Base-by-base conservation (phyloP, 805 yeast species). In the Ogataea nonfermentans region DNA sequence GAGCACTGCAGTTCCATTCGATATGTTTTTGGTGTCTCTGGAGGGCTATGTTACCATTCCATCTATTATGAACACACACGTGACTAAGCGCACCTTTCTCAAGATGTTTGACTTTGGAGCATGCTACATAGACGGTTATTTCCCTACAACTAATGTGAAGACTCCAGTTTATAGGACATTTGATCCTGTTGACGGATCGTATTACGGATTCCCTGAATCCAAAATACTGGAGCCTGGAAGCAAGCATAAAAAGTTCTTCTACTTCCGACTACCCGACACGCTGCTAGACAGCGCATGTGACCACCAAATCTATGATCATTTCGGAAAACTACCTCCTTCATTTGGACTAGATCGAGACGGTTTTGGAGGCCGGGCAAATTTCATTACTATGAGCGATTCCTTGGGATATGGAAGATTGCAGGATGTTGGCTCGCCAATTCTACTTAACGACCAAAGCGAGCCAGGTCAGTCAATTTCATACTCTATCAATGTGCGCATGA, bases 371-470 rank as follows among this genome's bases (percentile, higher is more conserved):
- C 46, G 49, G 27, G 60, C 55, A 10, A 24, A 41, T 5, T 47
- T 49, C 4, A 54, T 66, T 23, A 43, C 49, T 26, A 49, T 63
- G 12, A 57, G 60, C 35, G 70, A 69, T 33, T 65, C 69, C 0
- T 57, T 78, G 32, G 81, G 83, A 0, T 78, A 78, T 52, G 83
- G 82, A 8, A 70, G 74, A 46, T 51, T 74, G 15, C 64, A 65
- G 19, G 48, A 62, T 2, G 52, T 70, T 32, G 84, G 83, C 2
- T 69, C 78, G 0, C 82, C 83, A 2, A 53, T 78, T 2, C 49
- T 71, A 37, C 66, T 75, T 9, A 63, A 65, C 27, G 83, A 78
- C 57, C 65, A 70, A 39, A 53, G 67, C 14, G 67, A 67, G 37
- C 65, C 62, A 45, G 72, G 57, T 15, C 48, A 51, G 13, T 71